Evolutionary conservation across 305 asterid species (phyloP), one percentile per base, ranked within the genome.

Genomic region (Fraxinus dipetala): DNA sequence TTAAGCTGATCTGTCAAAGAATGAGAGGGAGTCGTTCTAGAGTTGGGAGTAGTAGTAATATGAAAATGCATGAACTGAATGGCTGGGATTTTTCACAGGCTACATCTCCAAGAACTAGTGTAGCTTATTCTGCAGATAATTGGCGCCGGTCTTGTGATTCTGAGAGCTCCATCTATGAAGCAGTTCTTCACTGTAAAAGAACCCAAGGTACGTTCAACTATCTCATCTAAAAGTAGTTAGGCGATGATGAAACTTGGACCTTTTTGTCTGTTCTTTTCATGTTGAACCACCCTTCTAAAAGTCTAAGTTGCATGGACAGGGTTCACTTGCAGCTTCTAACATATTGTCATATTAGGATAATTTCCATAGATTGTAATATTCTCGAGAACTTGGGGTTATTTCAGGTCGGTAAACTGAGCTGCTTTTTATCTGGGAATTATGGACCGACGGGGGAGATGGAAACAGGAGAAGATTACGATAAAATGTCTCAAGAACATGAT

Each of bases 141-240:
- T 90, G 95, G 92, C 87, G 97, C 2, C 86, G 90, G 75, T 93
- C 95, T 26, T 91, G 95, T 82, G 98, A 94, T 81, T 94, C 98
- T 2, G 98, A 94, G 88, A 90, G 92, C 87, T 91, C 97, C 6
- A 94, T 94, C 78, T 80, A 90, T 82, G 98, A 94, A 86, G 98
- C 98, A 4, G 97, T 94, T 26, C 95, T 93, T 31, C 98, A 94
- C 65, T 94, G 98, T 86, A 94, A 94, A 83, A 91, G 89, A 91
- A 94, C 93, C 77, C 90, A 86, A 51, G 93, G 96, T 90, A 85
- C 5, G 5, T 59, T 59, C 28, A 59, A 59, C 20, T 26, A 28
- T 67, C 36, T 67, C 74, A 2, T 67, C 74, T 67, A 4, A 67
- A 67, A 65, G 32, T 72, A 32, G 9, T 13, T 72, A 5, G 22